Conservation (phyloP, 2,329 filamentous ascomycete genomes). For the Chaetothyriales sp. region DNA sequence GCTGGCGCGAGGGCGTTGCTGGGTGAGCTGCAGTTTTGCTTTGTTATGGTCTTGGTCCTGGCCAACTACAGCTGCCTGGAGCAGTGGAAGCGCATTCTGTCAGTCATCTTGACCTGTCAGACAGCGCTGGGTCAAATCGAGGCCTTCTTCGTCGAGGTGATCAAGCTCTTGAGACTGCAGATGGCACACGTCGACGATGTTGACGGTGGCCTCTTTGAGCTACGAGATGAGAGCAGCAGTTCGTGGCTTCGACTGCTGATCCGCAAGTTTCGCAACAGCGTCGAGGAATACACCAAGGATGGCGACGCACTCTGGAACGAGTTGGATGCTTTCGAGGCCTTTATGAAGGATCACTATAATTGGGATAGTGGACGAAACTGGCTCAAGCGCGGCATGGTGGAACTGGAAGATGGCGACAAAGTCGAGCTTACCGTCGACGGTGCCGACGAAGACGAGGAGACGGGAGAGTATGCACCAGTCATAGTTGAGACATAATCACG, state of each 20-base stretch:
- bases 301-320: conserved; percentile 31
- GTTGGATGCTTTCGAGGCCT: conserved; percentile 40
- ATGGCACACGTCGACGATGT: conserved; percentile 42
- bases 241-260: conserved; percentile 39
- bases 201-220: conserved; percentile 46
- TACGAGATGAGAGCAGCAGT: conserved; percentile 36
- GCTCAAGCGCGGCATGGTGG: conserved; percentile 41
- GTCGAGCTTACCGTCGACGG: conserved; percentile 43
- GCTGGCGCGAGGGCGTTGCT: conserved; percentile 29
- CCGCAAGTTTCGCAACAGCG: conserved; percentile 34
- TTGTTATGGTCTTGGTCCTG: conserved; percentile 47
- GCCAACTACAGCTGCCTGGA: conserved; percentile 52
- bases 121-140: conserved; percentile 34
- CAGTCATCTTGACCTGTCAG: conserved; percentile 42
- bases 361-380: conserved; percentile 42
- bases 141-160: conserved; percentile 36
- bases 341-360: conserved; percentile 38
- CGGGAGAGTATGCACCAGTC: conserved; percentile 48
- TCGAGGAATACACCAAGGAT: conserved; percentile 31
- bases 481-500: conserved; percentile 36
- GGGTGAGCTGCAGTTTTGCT: conserved; percentile 48
- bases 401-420: conserved; percentile 48
- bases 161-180: conserved; percentile 38
- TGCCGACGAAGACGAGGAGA: conserved; percentile 46
- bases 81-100: conserved; percentile 48